A percentile compares a stretch with the other conserved stretches of the same genome.
Evolutionary conservation across 805 yeast genomes (phyloP).

Genomic region (Candida loeiensis): DNA sequence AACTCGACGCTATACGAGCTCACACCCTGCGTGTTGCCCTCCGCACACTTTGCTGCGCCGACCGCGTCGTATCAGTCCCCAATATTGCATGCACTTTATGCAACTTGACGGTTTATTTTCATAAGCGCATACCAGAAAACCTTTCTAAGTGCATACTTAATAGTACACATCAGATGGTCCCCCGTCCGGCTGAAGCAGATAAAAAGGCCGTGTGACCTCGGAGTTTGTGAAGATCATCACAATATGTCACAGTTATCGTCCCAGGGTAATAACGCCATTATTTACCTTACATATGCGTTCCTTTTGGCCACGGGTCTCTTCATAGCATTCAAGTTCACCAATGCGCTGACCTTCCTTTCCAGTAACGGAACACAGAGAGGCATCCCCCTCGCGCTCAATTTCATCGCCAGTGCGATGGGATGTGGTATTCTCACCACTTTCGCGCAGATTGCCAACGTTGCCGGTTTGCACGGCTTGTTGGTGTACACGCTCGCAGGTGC

Average conservation of each 20-base stretch:
- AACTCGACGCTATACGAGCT: too few species aligned
- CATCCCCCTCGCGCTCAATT: conserved; percentile 78
- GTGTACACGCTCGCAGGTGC: conserved; percentile 80
- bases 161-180: background rate
- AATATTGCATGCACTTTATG: background rate
- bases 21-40: too few species aligned
- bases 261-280: conserved; percentile 43
- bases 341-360: conserved; percentile 58
- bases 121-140: background rate
- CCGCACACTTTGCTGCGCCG: too few species aligned
- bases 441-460: conserved; percentile 78
- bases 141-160: background rate
- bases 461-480: conserved; percentile 83
- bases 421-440: conserved; percentile 79
- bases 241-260: conserved; percentile 31
- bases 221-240: background rate
- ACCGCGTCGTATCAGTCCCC: too few species aligned
- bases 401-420: conserved; percentile 92
- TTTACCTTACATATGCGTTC: conserved; percentile 38
- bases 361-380: conserved; percentile 81
- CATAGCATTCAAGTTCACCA: conserved; percentile 54
- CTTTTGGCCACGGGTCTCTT: conserved; percentile 38
- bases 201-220: conserved; percentile 1
- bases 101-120: background rate
- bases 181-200: background rate